Percentiles rank a stretch among this genome's conserved stretches.
Conservation (phyloP, 345 rosid species). For the Eucalyptus sideroxylon region DNA sequence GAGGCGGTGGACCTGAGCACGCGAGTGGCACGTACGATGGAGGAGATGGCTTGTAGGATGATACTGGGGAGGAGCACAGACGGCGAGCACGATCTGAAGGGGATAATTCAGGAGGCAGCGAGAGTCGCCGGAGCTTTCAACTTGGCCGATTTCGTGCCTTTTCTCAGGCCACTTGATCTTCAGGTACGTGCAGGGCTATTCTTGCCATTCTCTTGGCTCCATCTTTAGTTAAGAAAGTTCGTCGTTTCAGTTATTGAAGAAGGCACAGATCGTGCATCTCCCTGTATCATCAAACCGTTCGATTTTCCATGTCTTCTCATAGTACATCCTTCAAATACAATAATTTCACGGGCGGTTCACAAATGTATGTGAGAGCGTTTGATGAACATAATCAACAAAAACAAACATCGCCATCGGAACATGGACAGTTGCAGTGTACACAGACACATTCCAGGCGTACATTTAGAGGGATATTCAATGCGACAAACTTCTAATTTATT, state of each 20-base stretch:
- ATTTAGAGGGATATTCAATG: background rate
- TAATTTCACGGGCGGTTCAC: background rate
- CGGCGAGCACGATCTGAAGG: background rate
- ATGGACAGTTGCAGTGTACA: background rate
- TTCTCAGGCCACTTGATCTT: background rate
- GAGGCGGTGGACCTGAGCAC: background rate
- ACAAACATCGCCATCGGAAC: background rate
- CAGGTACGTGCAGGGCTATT: background rate
- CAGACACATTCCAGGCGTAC: background rate
- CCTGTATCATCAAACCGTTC: background rate
- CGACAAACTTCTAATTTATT: background rate
- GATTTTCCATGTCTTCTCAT: background rate
- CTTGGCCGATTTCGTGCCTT: background rate
- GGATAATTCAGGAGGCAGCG: background rate
- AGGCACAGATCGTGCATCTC: background rate
- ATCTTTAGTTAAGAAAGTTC: background rate
- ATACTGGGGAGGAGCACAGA: background rate
- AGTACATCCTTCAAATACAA: background rate
- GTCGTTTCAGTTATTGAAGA: background rate
- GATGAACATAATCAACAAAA: background rate
- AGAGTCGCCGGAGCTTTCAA: background rate
- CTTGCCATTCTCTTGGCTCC: background rate
- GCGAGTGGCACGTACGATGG: background rate
- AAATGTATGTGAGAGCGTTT: background rate
- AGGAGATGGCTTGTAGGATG: background rate